Conservation (phyloP, 257 asterid species). For the Vinca minor region DNA sequence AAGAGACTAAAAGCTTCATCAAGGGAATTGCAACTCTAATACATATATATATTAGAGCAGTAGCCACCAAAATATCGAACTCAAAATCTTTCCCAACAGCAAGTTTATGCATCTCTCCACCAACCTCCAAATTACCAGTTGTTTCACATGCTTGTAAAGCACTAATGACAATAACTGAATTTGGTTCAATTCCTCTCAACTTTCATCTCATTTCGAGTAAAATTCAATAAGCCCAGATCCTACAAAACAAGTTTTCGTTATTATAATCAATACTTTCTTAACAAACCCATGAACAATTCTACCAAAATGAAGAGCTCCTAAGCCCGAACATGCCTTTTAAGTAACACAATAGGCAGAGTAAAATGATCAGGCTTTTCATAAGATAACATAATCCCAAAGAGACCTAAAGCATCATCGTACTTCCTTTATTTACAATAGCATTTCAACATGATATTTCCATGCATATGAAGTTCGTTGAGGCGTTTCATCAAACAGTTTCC, state of each 20-base stretch:
- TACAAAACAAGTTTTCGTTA: conserved; percentile 41
- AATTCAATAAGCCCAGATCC: conserved; percentile 58
- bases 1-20: conserved; percentile 52
- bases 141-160: conserved; percentile 78
- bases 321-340: conserved; percentile 59
- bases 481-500: conserved; percentile 72
- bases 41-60: conserved; percentile 76
- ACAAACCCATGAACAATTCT: conserved; percentile 48
- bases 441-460: conserved; percentile 43
- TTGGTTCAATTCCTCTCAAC: conserved; percentile 36
- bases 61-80: conserved; percentile 44
- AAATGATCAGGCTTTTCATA: conserved; percentile 35
- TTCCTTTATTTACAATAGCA: conserved; percentile 30
- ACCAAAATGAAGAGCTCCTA: conserved; percentile 37
- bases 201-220: conserved; percentile 60
- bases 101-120: conserved; percentile 46
- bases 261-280: conserved; percentile 30
- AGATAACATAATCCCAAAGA: conserved; percentile 32
- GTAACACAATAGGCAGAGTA: conserved; percentile 35
- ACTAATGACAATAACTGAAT: conserved; percentile 36
- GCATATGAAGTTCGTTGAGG: conserved; percentile 25
- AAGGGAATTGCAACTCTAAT: conserved; percentile 60
- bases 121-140: conserved; percentile 31
- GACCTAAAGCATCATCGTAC: conserved; percentile 31
- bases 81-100: conserved; percentile 37